phyloP scores from a whole-genome alignment of 805 yeast species.

The Yamadazyma paraphyllophila region DNA sequence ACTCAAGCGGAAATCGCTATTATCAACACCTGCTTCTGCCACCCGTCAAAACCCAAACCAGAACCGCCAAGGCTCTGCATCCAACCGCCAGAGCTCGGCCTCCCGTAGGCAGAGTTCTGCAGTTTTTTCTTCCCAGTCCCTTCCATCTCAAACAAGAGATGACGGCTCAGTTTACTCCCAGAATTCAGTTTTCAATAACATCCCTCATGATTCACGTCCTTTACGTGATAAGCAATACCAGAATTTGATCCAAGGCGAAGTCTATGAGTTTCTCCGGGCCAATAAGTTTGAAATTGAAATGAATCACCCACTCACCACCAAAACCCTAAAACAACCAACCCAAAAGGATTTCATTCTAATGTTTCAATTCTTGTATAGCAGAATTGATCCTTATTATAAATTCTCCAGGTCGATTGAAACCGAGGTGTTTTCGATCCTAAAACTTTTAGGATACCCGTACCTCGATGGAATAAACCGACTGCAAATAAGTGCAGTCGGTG shows the following conservation, averaged over 20 bases:
- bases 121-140: background rate
- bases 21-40: conserved; percentile 12
- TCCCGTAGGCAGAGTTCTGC: background rate
- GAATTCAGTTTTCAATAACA: conserved; percentile 5
- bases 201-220: conserved; percentile 45
- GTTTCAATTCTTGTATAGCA: conserved; percentile 75
- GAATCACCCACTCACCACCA: conserved; percentile 64
- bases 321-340: conserved; percentile 72
- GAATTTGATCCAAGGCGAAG: conserved; percentile 59
- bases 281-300: conserved; percentile 74
- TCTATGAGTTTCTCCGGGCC: conserved; percentile 58
- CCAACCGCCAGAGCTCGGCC: background rate
- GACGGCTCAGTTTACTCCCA: conserved; percentile 4
- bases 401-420: conserved; percentile 68
- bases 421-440: conserved; percentile 69
- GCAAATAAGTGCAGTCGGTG: conserved; percentile 88
- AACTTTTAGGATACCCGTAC: conserved; percentile 72
- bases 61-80: conserved; percentile 1
- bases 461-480: conserved; percentile 77
- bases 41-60: background rate
- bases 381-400: conserved; percentile 75
- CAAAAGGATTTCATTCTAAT: conserved; percentile 80
- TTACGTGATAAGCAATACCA: conserved; percentile 71
- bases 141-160: background rate
- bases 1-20: conserved; percentile 12